phyloP scores from a whole-genome alignment of 1,284 basidiomycete genomes.

The Ceratobasidium sp. region DNA sequence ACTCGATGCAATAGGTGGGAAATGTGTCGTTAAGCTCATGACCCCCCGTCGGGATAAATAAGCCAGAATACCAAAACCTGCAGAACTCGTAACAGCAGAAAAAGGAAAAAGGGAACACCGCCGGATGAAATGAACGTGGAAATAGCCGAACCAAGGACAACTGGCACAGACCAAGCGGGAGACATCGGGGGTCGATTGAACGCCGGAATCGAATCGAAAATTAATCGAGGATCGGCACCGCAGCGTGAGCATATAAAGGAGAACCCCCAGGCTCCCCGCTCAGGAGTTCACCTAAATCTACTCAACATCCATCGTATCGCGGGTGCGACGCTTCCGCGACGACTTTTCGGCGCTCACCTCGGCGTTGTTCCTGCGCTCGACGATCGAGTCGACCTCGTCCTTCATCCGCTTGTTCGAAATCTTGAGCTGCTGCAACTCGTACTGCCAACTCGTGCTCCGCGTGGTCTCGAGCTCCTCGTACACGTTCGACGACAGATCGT shows the following conservation, averaged over 20 bases:
- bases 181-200: not conserved
- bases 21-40: too few species aligned
- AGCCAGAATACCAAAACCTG: not conserved
- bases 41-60: conserved; percentile 2
- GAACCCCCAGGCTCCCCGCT: not conserved
- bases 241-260: not conserved
- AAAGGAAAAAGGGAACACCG: not conserved
- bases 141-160: not conserved
- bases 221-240: not conserved
- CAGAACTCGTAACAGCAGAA: not conserved
- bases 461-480: conserved; percentile 78
- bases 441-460: conserved; percentile 86
- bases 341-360: conserved; percentile 7
- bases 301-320: conserved; percentile 14
- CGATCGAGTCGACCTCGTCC: conserved; percentile 68
- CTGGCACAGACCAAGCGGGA: not conserved
- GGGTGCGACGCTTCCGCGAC: conserved; percentile 19
- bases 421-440: conserved; percentile 87
- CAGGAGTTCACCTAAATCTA: not conserved
- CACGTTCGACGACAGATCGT: conserved; percentile 59
- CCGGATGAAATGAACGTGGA: not conserved
- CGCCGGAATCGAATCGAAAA: not conserved
- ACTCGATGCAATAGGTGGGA: not conserved
- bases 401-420: conserved; percentile 75
- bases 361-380: conserved; percentile 11